Evolutionary conservation across 345 rosid genomes (phyloP), one percentile per base, ranked within the genome.

Genomic region (Mercurialis annua): DNA sequence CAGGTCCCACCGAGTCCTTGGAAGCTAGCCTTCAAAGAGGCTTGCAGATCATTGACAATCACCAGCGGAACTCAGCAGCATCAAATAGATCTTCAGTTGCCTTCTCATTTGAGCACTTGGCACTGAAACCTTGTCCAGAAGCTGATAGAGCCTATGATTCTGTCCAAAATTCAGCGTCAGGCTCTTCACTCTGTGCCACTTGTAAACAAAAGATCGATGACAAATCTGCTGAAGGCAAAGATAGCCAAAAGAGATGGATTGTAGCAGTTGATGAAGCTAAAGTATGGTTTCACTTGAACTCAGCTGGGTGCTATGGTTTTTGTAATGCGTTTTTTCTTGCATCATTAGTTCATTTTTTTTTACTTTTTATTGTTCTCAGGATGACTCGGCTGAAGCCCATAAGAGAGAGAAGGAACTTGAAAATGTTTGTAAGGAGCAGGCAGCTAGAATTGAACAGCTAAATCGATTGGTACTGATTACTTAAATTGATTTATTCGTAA

Each of bases 1-100:
- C 78, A 65, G 86, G 89, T 42, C 85, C 92, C 26, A 76, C 97
- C 14, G 97, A 92, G 50, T 85, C 90, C 64, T 80, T 94, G 79
- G 98, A 96, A 46, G 93, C 92, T n/a, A 91, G 98, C 77, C 97
- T 94, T 62, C 89, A 76, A 43, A 89, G 92, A 80, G 98, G 99
- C 72, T 73, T 89, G 85, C 86, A 91, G 78, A 82, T 86, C 62
- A 91, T 94, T 77, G 97, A 88, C 67, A 51, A 68, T 72, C 90
- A 83, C 65, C 90, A 90, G 63, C 74, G 56, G 65, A 86, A 73
- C 79, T 79, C 83, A 59, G 79, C 74, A 56, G 79, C 74, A 56
- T 79, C 87, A 51, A 80, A 70, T 76, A 78, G 83, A 74, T 86
- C 95, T 69, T 76, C 90, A 65, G 83, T 87, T 68, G 76, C 87